phyloP scores from a whole-genome alignment of 306 rosid genomes.

The Fragaria vesca region DNA sequence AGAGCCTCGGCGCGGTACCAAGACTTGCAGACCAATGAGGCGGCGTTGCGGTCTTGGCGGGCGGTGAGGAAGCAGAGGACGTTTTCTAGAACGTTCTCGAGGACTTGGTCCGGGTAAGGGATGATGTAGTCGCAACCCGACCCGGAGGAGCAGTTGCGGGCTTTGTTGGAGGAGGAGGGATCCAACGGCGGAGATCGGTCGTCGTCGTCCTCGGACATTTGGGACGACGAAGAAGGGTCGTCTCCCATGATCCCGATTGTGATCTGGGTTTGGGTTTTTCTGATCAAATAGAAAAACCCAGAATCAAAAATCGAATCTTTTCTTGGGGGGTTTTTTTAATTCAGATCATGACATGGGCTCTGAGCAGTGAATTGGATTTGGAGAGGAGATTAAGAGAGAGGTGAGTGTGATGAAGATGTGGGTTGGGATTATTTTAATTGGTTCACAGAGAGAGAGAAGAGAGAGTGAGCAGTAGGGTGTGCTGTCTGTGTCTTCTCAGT shows the following conservation, averaged over 20 bases:
- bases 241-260: conserved; percentile 36
- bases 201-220: conserved; percentile 73
- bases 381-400: conserved; percentile 11
- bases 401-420: not conserved
- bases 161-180: conserved; percentile 46
- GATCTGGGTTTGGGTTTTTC: conserved; percentile 33
- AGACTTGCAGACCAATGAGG: conserved; percentile 90
- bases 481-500: conserved; percentile 61
- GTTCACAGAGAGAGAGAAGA: conserved; percentile 14
- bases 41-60: conserved; percentile 85
- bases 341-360: conserved; percentile 37
- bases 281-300: conserved; percentile 18
- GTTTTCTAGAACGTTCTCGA: conserved; percentile 88
- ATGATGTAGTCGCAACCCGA: conserved; percentile 23
- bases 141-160: conserved; percentile 43
- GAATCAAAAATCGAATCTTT: conserved; percentile 23
- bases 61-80: conserved; percentile 83
- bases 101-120: conserved; percentile 65
- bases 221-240: conserved; percentile 34
- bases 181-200: conserved; percentile 62
- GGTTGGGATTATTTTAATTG: conserved; percentile 43
- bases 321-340: not conserved
- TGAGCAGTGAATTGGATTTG: conserved; percentile 20
- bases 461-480: conserved; percentile 50
- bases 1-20: conserved; percentile 89